Evolutionary conservation across 139 green algal species (phyloP), one percentile per base, ranked within the genome.

Genomic region (Chlamydomonas asymmetrica): DNA sequence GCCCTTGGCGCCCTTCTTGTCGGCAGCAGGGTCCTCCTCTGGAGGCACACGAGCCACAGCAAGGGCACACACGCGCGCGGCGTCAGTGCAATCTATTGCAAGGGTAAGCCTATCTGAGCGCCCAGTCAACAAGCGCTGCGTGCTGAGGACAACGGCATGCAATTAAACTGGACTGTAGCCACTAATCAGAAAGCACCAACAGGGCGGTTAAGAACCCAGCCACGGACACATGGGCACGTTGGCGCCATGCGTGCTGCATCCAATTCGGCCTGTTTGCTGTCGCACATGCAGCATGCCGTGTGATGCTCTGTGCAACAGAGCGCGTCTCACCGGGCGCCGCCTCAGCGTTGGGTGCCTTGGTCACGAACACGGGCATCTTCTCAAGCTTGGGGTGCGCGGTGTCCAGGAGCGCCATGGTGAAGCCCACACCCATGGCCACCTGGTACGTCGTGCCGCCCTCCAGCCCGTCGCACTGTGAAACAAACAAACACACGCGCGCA

Each of bases 331-430:
- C n/a, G n/a, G 56, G 22, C 8, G 56, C 56, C 8, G 39, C 45
- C 29, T 41, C 43, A 41, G 40, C 49, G 43, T 74, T 45, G 4
- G 16, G 25, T 31, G 40, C 66, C 16, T 4, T 38, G 66, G 43
- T 74, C 66, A 63, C 66, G 25, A 57, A 74, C 48, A 62, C 43
- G n/a, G 66, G 66, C 43, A 59, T 29, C 66, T 63, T 63, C 49
- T 74, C 66, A 6, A 82, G 39, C 60, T 43, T 5, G 60, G 66
- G 67, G 37, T 82, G 48, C 1, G 80, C 72, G 20, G 81, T 61
- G 40, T 94, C 74, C 10, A 93, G 82, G 8, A 98, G 84, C 82
- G 96, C 97, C 52, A 97, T 59, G 18, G 74, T 92, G 81, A 94
- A 92, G 22, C 90, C 94, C 48, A 88, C 80, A 37, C 92, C 93